Evolutionary conservation across 2,329 filamentous ascomycete species (phyloP), one percentile per base, ranked within the genome.

Genomic region (Claviceps maximensis): DNA sequence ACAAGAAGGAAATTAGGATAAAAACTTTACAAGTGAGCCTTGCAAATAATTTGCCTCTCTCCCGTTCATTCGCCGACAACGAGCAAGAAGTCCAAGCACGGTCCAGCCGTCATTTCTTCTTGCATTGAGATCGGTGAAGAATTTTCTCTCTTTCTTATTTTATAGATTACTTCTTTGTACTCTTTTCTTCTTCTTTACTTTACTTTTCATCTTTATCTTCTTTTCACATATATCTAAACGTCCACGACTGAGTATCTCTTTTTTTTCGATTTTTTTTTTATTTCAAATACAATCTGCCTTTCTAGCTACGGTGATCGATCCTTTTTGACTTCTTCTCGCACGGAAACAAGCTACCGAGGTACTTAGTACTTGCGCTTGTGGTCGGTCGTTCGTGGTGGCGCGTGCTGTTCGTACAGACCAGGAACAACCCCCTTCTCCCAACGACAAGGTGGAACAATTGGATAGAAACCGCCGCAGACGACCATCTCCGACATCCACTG

Each of bases 391-490:
- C 41, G 41, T 44, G 41, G 47, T 49, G 27, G 21, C 33, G 33
- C 29, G 27, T 33, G 23, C 40, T 46, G 12, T 23, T 3, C 4
- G 41, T 29, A 47, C 44, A 31, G n/a, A 47, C 9, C 45, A 31
- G 25, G 25, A 47, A 47, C 8, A 19, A 47, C 25, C 15, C 13
- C 25, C 17, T 38, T 17, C 19, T 41, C 29, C 31, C 47, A 45
- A 29, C n/a, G n/a, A 42, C 21, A 10, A 51, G 31, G 38, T 41
- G 19, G 13, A 42, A 13, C 47, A 27, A 49, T 41, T 36, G 29
- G 31, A 36, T 8, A 52, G 31, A 36, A 7, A 53, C 12, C 5
- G 29, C 46, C 47, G 29, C 41, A 50, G 27, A 61, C 54, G 59
- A 59, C 42, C 31, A n/a, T 41, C 23, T 29, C 19, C 47, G 33